Conservation (phyloP, 2,329 filamentous ascomycete species). For the Aureobasidium sp. region DNA sequence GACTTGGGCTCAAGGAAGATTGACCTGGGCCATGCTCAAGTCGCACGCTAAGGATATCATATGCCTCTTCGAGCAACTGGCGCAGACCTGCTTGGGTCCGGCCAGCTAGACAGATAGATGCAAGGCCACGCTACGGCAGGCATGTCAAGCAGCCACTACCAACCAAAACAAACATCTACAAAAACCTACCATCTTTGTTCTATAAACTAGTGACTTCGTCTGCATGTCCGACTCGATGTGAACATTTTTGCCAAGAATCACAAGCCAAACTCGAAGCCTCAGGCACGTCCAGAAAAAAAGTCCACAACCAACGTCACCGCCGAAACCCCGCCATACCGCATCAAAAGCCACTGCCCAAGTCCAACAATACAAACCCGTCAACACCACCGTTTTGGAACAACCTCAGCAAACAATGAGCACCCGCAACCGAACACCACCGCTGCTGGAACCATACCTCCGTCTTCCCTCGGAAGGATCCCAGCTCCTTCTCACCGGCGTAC, state of each 20-base stretch:
- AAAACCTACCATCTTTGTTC: no score
- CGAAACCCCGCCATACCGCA: neutral
- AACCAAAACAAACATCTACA: neutral
- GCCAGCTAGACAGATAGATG: neutral
- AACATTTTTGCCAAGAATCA: conserved; percentile 11
- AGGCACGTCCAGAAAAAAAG: conserved; percentile 2
- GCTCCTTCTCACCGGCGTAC: conserved; percentile 60
- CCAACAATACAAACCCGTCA: neutral
- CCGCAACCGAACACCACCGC: conserved; percentile 45
- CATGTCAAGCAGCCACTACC: neutral
- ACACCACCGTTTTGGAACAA: neutral
- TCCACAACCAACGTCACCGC: neutral
- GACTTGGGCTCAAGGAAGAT: no score
- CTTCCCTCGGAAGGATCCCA: conserved; percentile 54
- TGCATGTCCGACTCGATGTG: neutral
- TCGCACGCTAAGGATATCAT: neutral
- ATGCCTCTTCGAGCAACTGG: neutral
- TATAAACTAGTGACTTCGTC: neutral
- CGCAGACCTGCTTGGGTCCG: neutral
- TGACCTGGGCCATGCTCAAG: neutral
- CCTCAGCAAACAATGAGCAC: neutral
- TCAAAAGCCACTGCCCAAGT: neutral
- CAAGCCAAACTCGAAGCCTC: conserved; percentile 11
- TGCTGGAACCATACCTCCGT: conserved; percentile 57
- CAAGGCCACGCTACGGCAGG: neutral